These are phyloP conservation scores for Ehretia macrophylla DNA, from an alignment of 257 asterid genomes.

Conservation along the genomic window DNA sequence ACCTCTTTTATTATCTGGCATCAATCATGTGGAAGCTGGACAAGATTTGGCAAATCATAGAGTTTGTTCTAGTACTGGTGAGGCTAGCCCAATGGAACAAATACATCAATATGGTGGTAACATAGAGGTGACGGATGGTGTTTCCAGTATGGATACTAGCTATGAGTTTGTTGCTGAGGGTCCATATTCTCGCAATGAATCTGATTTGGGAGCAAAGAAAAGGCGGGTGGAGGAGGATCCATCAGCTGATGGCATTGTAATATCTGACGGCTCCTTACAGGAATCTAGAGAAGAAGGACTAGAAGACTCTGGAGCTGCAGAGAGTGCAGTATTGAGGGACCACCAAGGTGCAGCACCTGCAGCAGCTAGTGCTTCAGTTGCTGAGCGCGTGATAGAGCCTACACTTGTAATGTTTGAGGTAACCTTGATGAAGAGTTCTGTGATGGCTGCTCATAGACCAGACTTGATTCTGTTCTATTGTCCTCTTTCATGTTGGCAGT, in stretches of 20 bases:
- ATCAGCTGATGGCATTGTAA: slow-evolving; percentile 57
- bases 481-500: neutral
- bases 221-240: slow-evolving; percentile 70
- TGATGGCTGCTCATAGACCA: neutral
- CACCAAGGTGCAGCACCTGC: slow-evolving; percentile 64
- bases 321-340: slow-evolving; percentile 51
- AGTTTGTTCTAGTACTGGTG: slow-evolving; percentile 44
- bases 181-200: slow-evolving; percentile 49
- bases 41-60: slow-evolving; percentile 36
- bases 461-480: neutral
- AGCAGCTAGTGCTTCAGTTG: slow-evolving; percentile 75
- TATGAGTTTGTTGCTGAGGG: slow-evolving; percentile 54
- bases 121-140: slow-evolving; percentile 60
- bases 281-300: slow-evolving; percentile 59
- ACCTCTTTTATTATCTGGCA: slow-evolving; percentile 41
- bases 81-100: slow-evolving; percentile 56
- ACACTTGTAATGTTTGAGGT: slow-evolving; percentile 99
- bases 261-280: slow-evolving; percentile 47
- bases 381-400: slow-evolving; percentile 92
- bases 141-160: slow-evolving; percentile 77
- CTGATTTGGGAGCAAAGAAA: slow-evolving; percentile 81
- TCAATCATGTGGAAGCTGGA: slow-evolving; percentile 21
- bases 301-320: slow-evolving; percentile 50
- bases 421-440: slow-evolving; percentile 4
- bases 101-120: slow-evolving; percentile 43